phyloP scores from a whole-genome alignment of 495 filamentous ascomycete species.

The Usnea hakonensis region DNA sequence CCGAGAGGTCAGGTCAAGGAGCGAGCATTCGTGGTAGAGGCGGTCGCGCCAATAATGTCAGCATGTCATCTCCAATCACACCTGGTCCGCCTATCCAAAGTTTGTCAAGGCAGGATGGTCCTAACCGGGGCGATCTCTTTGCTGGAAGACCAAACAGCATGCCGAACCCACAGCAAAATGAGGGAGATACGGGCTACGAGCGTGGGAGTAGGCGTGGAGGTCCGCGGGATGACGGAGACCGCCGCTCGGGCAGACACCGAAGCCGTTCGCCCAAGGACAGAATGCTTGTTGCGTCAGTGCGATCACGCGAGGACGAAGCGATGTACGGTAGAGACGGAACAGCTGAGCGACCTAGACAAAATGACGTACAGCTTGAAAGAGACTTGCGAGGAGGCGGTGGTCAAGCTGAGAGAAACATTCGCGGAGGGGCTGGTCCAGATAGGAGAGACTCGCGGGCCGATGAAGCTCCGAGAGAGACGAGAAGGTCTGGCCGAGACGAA shows the following conservation, averaged over 20 bases:
- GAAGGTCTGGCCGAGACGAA: conserved; percentile 17
- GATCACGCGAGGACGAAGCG: conserved; percentile 16
- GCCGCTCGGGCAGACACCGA: conserved; percentile 19
- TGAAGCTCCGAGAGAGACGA: conserved; percentile 9
- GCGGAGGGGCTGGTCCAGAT: conserved; percentile 9
- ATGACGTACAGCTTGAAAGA: conserved; percentile 4
- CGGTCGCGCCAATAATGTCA: conserved; percentile 22
- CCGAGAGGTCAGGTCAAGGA: conserved; percentile 23
- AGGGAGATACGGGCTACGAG: conserved; percentile 18
- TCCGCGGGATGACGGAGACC: conserved; percentile 17
- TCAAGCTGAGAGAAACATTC: conserved; percentile 11
- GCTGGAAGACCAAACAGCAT: conserved; percentile 14
- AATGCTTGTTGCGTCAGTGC: neutral
- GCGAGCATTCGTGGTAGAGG: conserved; percentile 26
- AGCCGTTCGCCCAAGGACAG: conserved; percentile 15
- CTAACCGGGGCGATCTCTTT: conserved; percentile 19
- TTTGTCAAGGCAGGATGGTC: conserved; percentile 8
- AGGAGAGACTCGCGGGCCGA: conserved; percentile 9
- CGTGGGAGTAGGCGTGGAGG: conserved; percentile 15
- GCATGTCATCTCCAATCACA: conserved; percentile 14
- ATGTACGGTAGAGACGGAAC: conserved; percentile 11
- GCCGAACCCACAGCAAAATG: conserved; percentile 2
- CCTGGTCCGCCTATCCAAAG: conserved; percentile 18
- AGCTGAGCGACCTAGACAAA: conserved; percentile 13
- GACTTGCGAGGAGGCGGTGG: conserved; percentile 1